phyloP scores from a whole-genome alignment of 306 rosid species.

The Cajanus cajan region DNA sequence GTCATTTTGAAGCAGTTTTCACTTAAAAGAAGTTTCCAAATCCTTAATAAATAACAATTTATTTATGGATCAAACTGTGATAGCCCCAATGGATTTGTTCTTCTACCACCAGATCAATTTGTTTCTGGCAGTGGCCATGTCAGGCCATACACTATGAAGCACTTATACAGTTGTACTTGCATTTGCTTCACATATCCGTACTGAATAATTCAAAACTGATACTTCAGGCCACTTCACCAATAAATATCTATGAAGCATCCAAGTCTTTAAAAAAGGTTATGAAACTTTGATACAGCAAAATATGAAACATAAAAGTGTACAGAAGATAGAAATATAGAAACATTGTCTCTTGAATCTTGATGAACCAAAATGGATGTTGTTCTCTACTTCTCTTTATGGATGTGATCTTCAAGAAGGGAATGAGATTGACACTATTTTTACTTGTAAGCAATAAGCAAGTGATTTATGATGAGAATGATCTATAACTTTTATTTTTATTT shows the following conservation, averaged over 20 bases:
- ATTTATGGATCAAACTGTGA: not conserved
- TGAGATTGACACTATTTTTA: not conserved
- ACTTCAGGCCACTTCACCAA: not conserved
- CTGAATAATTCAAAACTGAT: not conserved
- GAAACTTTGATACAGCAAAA: not conserved
- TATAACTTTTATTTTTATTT: not conserved
- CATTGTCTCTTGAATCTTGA: not conserved
- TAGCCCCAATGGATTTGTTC: not conserved
- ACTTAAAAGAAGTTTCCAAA: conserved; percentile 9
- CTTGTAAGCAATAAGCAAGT: not conserved
- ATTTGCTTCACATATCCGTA: not conserved
- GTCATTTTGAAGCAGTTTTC: not conserved
- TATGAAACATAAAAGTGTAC: not conserved
- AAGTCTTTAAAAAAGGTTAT: not conserved
- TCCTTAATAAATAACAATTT: not conserved
- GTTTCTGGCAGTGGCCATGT: not conserved
- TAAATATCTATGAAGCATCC: not conserved
- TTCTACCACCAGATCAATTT: not conserved
- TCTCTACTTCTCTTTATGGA: not conserved
- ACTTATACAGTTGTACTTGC: not conserved
- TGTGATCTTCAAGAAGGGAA: not conserved
- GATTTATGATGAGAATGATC: not conserved
- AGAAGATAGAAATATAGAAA: not conserved
- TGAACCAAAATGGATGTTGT: not conserved
- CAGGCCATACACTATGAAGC: not conserved